Base-by-base conservation (phyloP, 495 filamentous ascomycete genomes). In the Xanthoparmelia taractica region DNA sequence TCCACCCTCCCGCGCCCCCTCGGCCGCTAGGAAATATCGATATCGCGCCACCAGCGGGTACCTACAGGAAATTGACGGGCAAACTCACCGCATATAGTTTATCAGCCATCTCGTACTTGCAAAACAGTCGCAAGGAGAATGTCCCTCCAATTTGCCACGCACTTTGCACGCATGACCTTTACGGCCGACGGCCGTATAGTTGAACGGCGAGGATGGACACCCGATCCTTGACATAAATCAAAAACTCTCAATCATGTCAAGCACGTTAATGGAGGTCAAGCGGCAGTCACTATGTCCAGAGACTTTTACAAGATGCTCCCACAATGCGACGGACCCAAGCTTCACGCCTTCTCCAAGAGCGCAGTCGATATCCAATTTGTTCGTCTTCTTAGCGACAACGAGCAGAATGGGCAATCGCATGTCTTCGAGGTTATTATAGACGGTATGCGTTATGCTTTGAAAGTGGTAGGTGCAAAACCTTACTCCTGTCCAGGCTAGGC, bases 361-460 rank as follows among this genome's bases (percentile, higher is more conserved):
- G 20, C 36, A 18, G 37, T 48, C 33, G n/a, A 29, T 25, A n/a
- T 65, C 23, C 34, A 61, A 34, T 61, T 61, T 20, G 36, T 55
- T 23, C 52, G 47, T 8, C 47, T 65, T 25, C 48, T 66, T 29
- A 59, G 34, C 38, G 60, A 67, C 25, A 34, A 38, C 33, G 38
- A 36, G 12, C 10, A 25, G 4, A 37, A 31, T 41, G 38, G 63
- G 31, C 25, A 63, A 5, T 27, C 63, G 13, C 52, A 68, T 63
- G 63, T 65, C n/a, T 65, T 65, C n/a, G 66, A 65, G 47, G 58
- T 65, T 8, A 38, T 37, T 23, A 63, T 68, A 34, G 59, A 31
- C 17, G n/a, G 15, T 18, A 48, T 55, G 17, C 12, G 10, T 10
- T 68, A 68, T 55, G 63, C 66, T 18, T 31, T 68, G 41, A 68